Conservation (phyloP, 164 flowering plant genomes). For the Taxillus chinensis region DNA sequence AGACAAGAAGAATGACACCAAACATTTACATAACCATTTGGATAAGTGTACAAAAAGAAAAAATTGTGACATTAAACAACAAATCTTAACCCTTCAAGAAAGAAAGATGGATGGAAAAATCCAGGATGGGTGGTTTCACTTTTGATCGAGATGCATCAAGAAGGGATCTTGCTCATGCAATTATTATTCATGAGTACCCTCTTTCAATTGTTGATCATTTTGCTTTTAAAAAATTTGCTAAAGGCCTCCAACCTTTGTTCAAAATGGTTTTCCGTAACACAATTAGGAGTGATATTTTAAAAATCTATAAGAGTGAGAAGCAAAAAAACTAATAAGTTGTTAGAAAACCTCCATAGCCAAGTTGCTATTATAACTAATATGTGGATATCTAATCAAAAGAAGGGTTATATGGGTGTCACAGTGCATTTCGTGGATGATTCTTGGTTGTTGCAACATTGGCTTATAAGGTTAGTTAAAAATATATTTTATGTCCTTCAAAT, state of each 20-base stretch:
- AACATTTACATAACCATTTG: not conserved
- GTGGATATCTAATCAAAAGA: too few species aligned
- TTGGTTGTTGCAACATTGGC: conserved; percentile 2
- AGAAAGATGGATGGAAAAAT: not conserved
- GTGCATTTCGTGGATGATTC: conserved; percentile 1
- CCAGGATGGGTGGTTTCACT: not conserved
- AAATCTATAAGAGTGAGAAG: not conserved
- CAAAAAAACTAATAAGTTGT: not conserved
- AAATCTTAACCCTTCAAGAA: not conserved
- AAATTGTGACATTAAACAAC: not conserved
- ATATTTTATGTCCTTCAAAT: not conserved
- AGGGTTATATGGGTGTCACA: not conserved
- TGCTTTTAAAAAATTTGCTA: not conserved
- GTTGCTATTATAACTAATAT: too few species aligned
- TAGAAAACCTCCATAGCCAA: not conserved
- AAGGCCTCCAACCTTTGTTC: not conserved
- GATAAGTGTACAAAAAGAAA: not conserved
- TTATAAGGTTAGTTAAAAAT: not conserved
- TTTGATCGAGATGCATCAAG: too few species aligned
- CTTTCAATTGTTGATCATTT: not conserved
- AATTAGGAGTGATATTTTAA: not conserved
- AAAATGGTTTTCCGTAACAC: not conserved
- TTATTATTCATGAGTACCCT: not conserved
- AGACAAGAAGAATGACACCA: not conserved
- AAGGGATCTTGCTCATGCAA: too few species aligned